phyloP scores from a whole-genome alignment of 2,329 filamentous ascomycete species.

The Cordyceps fumosorosea region DNA sequence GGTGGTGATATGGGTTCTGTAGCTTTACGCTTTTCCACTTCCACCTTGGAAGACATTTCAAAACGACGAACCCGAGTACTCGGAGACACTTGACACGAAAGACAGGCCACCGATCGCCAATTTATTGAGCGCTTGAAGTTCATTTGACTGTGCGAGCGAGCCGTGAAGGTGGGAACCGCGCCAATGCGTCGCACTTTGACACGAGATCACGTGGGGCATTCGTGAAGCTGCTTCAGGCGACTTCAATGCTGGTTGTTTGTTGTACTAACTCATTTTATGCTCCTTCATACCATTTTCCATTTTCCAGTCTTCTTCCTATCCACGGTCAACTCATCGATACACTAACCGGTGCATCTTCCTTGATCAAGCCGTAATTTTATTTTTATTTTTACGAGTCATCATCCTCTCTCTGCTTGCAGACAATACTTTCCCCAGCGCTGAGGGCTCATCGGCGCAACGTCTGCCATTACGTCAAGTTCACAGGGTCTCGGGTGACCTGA shows the following conservation, averaged over 20 bases:
- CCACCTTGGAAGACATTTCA: background rate
- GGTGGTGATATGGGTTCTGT: slow-evolving; percentile 47
- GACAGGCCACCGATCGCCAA: background rate
- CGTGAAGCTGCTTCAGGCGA: background rate
- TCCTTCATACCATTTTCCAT: too few relatives aligned
- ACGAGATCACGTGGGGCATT: slow-evolving; percentile 7
- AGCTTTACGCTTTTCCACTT: slow-evolving; percentile 28
- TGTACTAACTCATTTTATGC: too few relatives aligned
- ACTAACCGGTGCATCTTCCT: too few relatives aligned
- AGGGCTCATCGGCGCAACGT: too few relatives aligned
- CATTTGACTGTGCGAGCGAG: background rate
- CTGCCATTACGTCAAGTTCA: background rate
- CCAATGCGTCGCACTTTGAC: background rate
- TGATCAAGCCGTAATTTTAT: too few relatives aligned
- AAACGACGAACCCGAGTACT: background rate
- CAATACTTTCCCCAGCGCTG: background rate
- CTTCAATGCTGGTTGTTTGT: too few relatives aligned
- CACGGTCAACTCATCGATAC: too few relatives aligned
- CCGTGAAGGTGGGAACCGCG: slow-evolving; percentile 6
- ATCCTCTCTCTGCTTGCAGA: background rate
- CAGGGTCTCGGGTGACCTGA: background rate
- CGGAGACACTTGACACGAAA: background rate
- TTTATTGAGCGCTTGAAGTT: background rate
- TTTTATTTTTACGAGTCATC: background rate
- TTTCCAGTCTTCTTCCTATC: too few relatives aligned